Conservation (phyloP, 768 basidiomycete genomes). For the Suillus hirtellus region DNA sequence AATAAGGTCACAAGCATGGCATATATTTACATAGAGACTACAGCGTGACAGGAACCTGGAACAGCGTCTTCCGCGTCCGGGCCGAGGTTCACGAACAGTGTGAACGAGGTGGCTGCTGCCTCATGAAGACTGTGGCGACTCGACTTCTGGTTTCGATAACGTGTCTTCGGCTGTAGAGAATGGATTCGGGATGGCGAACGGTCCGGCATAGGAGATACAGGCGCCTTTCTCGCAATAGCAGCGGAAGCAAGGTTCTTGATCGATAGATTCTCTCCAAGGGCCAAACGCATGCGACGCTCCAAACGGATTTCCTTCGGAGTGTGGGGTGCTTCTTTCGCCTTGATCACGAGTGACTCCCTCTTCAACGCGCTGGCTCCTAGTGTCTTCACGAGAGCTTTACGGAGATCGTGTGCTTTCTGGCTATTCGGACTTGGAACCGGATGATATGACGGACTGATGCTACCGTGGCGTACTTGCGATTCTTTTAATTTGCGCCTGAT, state of each 20-base stretch:
- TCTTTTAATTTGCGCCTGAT: conserved; percentile 20
- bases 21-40: background rate
- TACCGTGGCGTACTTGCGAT: conserved; percentile 9
- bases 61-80: background rate
- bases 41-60: background rate
- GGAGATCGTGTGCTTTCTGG: background rate
- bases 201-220: background rate
- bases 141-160: conserved; percentile 15
- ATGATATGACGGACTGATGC: background rate
- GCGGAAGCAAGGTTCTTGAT: conserved; percentile 17
- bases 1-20: no score
- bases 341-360: conserved; percentile 15
- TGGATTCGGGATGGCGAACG: background rate
- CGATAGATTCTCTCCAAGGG: conserved; percentile 22
- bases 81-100: conserved; percentile 13
- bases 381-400: conserved; percentile 7
- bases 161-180: conserved; percentile 1
- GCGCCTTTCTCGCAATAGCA: conserved; percentile 12
- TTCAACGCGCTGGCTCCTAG: conserved; percentile 9
- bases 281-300: conserved; percentile 12
- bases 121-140: conserved; percentile 13
- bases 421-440: background rate
- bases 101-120: conserved; percentile 18
- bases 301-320: conserved; percentile 17
- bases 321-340: background rate